phyloP scores from a whole-genome alignment of 371 early-diverging fungal species.

The Rhizopus microsporus region DNA sequence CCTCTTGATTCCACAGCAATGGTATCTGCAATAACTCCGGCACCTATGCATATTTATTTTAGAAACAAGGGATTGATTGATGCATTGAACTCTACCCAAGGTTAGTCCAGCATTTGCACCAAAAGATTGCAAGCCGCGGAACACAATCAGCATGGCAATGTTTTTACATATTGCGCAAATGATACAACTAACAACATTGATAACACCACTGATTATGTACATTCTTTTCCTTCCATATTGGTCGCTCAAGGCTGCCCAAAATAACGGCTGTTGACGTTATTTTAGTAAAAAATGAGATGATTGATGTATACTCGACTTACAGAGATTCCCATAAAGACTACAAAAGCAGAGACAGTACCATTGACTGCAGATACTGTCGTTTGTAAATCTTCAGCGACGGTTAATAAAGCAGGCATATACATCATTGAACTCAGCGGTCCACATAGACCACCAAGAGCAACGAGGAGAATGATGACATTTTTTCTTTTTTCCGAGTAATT shows the following conservation, averaged over 20 bases:
- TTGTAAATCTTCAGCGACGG: constrained; percentile 34
- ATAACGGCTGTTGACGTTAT: constrained; percentile 34
- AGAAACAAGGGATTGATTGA: not conserved
- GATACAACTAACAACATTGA: constrained; percentile 60
- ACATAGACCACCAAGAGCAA: constrained; percentile 29
- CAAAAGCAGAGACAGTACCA: constrained; percentile 43
- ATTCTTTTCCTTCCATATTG: constrained; percentile 56
- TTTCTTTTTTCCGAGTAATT: constrained; percentile 31
- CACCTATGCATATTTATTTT: constrained; percentile 10
- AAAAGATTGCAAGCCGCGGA: constrained; percentile 67
- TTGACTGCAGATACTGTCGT: constrained; percentile 37
- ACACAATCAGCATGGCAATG: constrained; percentile 53
- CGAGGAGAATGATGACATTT: constrained; percentile 37
- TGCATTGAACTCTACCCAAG: constrained; percentile 17
- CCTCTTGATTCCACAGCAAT: constrained; percentile 27
- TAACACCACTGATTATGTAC: constrained; percentile 56
- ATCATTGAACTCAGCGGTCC: constrained; percentile 43
- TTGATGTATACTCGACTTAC: constrained; percentile 9
- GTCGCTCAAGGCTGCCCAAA: constrained; percentile 72
- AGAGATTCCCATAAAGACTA: constrained; percentile 40
- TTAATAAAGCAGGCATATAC: constrained; percentile 46
- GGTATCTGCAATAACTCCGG: constrained; percentile 39
- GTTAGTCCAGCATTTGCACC: constrained; percentile 66
- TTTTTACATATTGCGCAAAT: constrained; percentile 58
- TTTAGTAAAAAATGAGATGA: constrained; percentile 11